These are phyloP conservation scores for Ceratonia siliqua DNA, from an alignment of 306 rosid species.

Conservation along the genomic window DNA sequence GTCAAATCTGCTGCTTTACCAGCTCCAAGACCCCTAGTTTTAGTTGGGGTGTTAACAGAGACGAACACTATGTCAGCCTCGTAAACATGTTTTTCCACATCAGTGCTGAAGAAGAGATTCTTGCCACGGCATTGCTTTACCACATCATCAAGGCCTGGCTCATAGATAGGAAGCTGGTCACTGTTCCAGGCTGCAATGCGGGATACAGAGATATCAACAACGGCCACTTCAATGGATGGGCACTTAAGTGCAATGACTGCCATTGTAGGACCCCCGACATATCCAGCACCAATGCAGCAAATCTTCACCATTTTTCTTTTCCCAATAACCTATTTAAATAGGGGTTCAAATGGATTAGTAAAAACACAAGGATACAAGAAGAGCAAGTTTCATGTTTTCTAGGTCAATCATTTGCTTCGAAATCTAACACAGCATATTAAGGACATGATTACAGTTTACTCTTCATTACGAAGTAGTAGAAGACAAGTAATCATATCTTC, in stretches of 20 bases:
- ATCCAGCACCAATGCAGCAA: conserved; percentile 99
- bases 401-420: not conserved
- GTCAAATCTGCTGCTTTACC: conserved; percentile 95
- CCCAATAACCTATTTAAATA: conserved; percentile 46
- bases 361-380: conserved; percentile 4
- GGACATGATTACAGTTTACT: not conserved
- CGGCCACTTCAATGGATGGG: conserved; percentile 83
- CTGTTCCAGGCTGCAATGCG: conserved; percentile 96
- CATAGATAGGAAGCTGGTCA: conserved; percentile 92
- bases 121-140: conserved; percentile 82
- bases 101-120: conserved; percentile 96
- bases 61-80: conserved; percentile 96
- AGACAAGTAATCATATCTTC: not conserved
- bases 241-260: conserved; percentile 96
- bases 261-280: conserved; percentile 99
- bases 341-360: conserved; percentile 34
- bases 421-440: conserved; percentile 3
- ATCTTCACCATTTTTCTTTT: conserved; percentile 90
- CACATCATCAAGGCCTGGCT: conserved; percentile 87
- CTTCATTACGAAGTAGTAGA: conserved; percentile 2
- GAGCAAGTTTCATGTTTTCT: not conserved
- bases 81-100: conserved; percentile 77
- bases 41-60: conserved; percentile 93
- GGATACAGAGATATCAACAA: conserved; percentile 80
- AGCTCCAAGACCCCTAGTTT: conserved; percentile 90